A percentile compares a stretch with the other conserved stretches of the same genome.
phyloP scores from a whole-genome alignment of 169 alveolate genomes.

The Plasmodium sp. region DNA sequence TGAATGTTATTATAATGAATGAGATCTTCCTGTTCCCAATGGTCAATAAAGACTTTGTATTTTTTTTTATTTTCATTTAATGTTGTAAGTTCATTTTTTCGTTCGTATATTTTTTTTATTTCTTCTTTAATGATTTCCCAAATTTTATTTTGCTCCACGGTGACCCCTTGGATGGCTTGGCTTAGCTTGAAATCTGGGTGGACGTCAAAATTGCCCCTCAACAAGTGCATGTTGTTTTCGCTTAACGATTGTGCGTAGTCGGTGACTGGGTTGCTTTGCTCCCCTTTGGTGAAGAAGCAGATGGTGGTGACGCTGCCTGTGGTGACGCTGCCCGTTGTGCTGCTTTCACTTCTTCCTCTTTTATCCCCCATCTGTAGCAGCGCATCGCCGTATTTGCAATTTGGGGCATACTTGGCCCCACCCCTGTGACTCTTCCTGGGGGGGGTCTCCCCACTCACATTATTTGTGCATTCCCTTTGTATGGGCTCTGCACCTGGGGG shows the following conservation, averaged over 20 bases:
- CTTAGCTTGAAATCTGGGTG: constrained; percentile 17
- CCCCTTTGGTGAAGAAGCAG: constrained; percentile 5
- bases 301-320: constrained; percentile 9
- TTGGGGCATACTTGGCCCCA: neutral
- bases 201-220: neutral
- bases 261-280: neutral
- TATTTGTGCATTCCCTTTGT: neutral
- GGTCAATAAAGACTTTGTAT: constrained; percentile 47
- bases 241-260: constrained; percentile 42
- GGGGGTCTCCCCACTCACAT: neutral
- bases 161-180: neutral
- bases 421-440: neutral
- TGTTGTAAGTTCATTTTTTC: constrained; percentile 4
- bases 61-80: constrained; percentile 53
- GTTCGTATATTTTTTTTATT: constrained; percentile 8
- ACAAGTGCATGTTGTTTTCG: constrained; percentile 10
- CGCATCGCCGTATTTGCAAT: neutral
- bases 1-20: constrained; percentile 62
- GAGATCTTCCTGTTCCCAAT: constrained; percentile 63
- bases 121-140: constrained; percentile 46
- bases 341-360: neutral
- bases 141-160: constrained; percentile 18
- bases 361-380: neutral
- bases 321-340: neutral
- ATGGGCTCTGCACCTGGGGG: neutral